Evolutionary conservation across 164 flowering plant species (phyloP), one percentile per base, ranked within the genome.

Genomic region (Stephania cephalantha): DNA sequence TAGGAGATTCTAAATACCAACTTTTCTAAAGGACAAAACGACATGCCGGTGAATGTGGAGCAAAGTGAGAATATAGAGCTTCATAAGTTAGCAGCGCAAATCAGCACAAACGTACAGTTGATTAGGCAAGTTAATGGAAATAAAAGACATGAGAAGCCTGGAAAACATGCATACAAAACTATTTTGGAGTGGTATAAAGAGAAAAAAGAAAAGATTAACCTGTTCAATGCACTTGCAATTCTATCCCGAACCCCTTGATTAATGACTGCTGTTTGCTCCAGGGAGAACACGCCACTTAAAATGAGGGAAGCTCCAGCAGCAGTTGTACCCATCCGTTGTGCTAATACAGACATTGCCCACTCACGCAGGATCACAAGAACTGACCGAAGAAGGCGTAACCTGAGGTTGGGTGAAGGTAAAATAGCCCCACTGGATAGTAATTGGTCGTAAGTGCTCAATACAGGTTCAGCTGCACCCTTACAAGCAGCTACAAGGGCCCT

Each of bases 401-500:
- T 86, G 12, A 94, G 87, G 78, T 77, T 83, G 2, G 93, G 91
- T 70, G 99, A 92, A 11, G 94, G 90, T 71, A 92, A 78, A 74
- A 91, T 88, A 74, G 90, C 92, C 72, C 98, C 97, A 82, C 79
- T 92, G 25, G 94, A 92, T 75, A 94, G 78, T 76, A 96, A 78
- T 61, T 89, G 97, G 46, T 92, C 99, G 61, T 96, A 96, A 7
- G 93, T 81, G 74, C 85, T 89, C 70, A 96, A 79, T 17, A 96
- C 93, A 69, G 94, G 98, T 81, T 96, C 97, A 71, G 89, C 82
- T 70, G 98, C 91, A 76, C 97, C 92, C 81, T 87, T 91, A 88
- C 99, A 96, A 74, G 95, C 99, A 46, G 90, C 90, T 74, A 94
- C 85, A 77, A 94, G 88, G 77, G 98, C 97, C 81, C 99, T 90